These are phyloP conservation scores for Boletus patriciae DNA, from an alignment of 768 basidiomycete genomes.

Conservation along the genomic window DNA sequence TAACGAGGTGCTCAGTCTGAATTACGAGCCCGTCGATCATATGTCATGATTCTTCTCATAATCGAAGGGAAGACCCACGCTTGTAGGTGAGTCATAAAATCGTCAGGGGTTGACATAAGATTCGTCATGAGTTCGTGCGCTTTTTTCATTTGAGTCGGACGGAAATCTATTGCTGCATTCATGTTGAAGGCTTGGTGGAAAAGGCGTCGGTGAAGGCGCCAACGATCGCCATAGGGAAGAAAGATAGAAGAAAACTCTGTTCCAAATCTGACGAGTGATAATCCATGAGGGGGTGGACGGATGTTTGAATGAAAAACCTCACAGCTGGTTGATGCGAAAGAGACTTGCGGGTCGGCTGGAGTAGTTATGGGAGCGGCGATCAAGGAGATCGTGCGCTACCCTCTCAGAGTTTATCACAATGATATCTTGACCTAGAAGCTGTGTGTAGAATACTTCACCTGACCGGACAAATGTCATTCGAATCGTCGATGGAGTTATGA, in stretches of 20 bases:
- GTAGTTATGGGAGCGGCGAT: slow-evolving; percentile 13
- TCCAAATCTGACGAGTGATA: slow-evolving; percentile 9
- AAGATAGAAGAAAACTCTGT: slow-evolving; percentile 14
- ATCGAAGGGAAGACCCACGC: slow-evolving; percentile 4
- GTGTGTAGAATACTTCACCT: slow-evolving; percentile 16
- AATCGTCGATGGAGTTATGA: background rate
- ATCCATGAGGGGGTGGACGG: no score
- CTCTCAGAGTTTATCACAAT: slow-evolving; percentile 16
- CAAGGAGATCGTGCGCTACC: slow-evolving; percentile 12
- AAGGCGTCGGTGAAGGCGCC: slow-evolving; percentile 27
- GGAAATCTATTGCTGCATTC: slow-evolving; percentile 25
- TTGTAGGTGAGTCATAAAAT: slow-evolving; percentile 20
- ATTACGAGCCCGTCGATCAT: background rate
- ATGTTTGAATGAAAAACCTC: background rate
- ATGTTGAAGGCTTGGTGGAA: slow-evolving; percentile 36
- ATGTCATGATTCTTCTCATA: background rate
- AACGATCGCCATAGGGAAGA: slow-evolving; percentile 23
- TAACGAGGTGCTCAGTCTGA: slow-evolving; percentile 9
- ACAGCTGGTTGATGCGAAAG: slow-evolving; percentile 5
- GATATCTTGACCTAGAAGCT: slow-evolving; percentile 11
- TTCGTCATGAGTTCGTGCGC: slow-evolving; percentile 26
- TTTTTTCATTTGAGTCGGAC: slow-evolving; percentile 32
- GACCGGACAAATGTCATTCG: background rate
- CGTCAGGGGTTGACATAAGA: slow-evolving; percentile 25
- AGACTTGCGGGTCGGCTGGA: slow-evolving; percentile 11